phyloP scores from a whole-genome alignment of 768 basidiomycete genomes.

The Lactarius pseudohatsudake region DNA sequence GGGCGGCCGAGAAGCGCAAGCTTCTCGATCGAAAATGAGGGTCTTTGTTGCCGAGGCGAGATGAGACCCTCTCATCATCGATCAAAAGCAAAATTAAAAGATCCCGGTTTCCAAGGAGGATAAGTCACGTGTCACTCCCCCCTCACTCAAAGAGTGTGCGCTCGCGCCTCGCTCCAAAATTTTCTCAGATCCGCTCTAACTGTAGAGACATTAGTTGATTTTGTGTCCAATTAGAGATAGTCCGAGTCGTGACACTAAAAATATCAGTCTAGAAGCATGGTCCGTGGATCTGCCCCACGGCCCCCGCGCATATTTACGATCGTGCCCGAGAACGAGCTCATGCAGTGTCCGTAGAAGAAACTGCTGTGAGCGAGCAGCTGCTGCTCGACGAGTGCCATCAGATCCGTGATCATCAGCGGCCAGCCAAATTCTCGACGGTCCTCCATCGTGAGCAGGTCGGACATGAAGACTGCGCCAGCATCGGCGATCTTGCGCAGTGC shows the following conservation, averaged over 20 bases:
- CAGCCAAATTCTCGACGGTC: conserved; percentile 43
- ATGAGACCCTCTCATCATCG: too few species aligned
- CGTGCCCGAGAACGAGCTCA: conserved; percentile 42
- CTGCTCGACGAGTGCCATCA: conserved; percentile 46
- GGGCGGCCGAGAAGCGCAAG: too few species aligned
- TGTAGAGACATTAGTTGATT: too few species aligned
- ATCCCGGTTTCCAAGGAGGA: too few species aligned
- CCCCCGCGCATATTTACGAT: conserved; percentile 41
- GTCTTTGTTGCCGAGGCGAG: too few species aligned
- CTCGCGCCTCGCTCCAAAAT: too few species aligned
- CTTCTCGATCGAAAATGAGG: too few species aligned
- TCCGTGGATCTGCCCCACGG: conserved; percentile 39
- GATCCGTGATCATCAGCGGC: conserved; percentile 44
- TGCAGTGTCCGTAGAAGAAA: conserved; percentile 42
- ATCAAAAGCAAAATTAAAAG: too few species aligned
- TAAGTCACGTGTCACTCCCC: too few species aligned
- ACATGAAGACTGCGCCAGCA: conserved; percentile 42
- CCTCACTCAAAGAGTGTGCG: too few species aligned
- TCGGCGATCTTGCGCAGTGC: conserved; percentile 36
- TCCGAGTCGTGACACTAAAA: background rate
- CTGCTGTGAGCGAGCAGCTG: conserved; percentile 36
- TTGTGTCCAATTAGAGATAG: background rate
- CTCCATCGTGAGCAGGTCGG: conserved; percentile 44
- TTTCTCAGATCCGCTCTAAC: too few species aligned
- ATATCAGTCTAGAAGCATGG: conserved; percentile 37